A percentile compares a stretch with the other conserved stretches of the same genome.
phyloP scores from a whole-genome alignment of 1,284 basidiomycete genomes.

The Microbotryum scabiosae region DNA sequence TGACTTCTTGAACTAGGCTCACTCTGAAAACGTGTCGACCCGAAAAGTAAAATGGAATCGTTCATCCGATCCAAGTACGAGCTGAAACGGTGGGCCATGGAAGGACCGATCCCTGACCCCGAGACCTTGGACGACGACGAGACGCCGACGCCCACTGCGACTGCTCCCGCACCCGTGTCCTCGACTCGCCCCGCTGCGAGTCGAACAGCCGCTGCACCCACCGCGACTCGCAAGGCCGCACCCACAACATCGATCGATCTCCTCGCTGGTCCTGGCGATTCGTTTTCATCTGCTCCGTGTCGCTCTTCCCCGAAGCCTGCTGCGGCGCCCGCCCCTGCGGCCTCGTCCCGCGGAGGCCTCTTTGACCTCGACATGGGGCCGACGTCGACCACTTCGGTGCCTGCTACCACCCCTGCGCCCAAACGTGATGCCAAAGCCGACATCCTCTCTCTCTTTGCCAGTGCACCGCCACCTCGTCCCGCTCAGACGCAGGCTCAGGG shows the following conservation, averaged over 20 bases:
- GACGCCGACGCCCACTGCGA: background rate
- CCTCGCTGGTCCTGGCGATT: conserved; percentile 19
- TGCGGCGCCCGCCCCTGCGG: conserved; percentile 6
- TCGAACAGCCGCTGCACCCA: conserved; percentile 3
- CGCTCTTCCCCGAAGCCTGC: conserved; percentile 17
- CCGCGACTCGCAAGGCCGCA: conserved; percentile 9
- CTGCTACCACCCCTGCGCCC: conserved; percentile 39
- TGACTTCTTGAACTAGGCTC: background rate
- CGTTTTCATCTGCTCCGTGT: conserved; percentile 26
- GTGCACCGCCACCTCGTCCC: conserved; percentile 41
- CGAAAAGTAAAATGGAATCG: conserved; percentile 87
- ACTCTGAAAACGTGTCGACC: background rate
- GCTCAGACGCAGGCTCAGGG: conserved; percentile 23
- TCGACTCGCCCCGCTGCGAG: background rate
- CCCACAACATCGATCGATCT: conserved; percentile 23
- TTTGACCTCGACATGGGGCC: conserved; percentile 70
- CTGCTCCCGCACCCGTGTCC: background rate
- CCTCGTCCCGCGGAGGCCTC: conserved; percentile 52
- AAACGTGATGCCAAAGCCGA: conserved; percentile 72
- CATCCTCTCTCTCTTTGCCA: conserved; percentile 75
- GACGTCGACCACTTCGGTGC: conserved; percentile 48
- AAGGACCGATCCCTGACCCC: conserved; percentile 82
- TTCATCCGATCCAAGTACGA: conserved; percentile 98
- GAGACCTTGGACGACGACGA: conserved; percentile 58
- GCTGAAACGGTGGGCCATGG: conserved; percentile 80